These are phyloP conservation scores for Quillaja saponaria DNA, from an alignment of 306 rosid species.

Conservation along the genomic window DNA sequence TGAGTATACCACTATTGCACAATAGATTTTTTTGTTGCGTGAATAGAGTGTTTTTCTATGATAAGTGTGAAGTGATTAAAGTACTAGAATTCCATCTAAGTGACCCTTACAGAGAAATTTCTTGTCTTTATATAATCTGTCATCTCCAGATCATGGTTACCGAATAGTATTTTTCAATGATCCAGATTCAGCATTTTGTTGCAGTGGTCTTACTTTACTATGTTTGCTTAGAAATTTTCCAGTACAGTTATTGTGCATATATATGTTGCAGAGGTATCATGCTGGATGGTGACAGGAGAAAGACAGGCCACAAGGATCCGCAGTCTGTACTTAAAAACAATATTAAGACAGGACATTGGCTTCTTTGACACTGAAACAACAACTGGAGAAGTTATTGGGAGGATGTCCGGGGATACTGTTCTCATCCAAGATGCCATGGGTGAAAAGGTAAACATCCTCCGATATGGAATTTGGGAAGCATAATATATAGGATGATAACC, in stretches of 20 bases:
- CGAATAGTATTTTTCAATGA: background rate
- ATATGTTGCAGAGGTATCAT: slow-evolving; percentile 65
- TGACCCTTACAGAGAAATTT: background rate
- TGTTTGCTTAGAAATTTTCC: no score
- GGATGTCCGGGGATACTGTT: slow-evolving; percentile 94
- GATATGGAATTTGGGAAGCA: background rate
- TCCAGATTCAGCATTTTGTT: background rate
- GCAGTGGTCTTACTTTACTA: background rate
- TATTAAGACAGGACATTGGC: slow-evolving; percentile 75
- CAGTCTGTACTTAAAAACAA: slow-evolving; percentile 72
- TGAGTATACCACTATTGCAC: background rate
- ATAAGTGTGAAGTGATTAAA: no score
- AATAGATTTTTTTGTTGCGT: background rate
- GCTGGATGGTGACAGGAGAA: slow-evolving; percentile 93
- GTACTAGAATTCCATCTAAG: background rate
- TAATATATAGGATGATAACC: background rate
- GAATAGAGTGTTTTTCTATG: no score
- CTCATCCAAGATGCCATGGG: slow-evolving; percentile 95
- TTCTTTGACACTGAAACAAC: slow-evolving; percentile 81
- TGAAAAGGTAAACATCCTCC: slow-evolving; percentile 64
- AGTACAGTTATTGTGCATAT: background rate
- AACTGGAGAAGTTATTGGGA: slow-evolving; percentile 80
- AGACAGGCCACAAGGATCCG: slow-evolving; percentile 84
- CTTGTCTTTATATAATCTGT: background rate
- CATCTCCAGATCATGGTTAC: background rate